Evolutionary conservation across 768 basidiomycete genomes (phyloP).

Genomic region (Rhizopogon vinicolor): DNA sequence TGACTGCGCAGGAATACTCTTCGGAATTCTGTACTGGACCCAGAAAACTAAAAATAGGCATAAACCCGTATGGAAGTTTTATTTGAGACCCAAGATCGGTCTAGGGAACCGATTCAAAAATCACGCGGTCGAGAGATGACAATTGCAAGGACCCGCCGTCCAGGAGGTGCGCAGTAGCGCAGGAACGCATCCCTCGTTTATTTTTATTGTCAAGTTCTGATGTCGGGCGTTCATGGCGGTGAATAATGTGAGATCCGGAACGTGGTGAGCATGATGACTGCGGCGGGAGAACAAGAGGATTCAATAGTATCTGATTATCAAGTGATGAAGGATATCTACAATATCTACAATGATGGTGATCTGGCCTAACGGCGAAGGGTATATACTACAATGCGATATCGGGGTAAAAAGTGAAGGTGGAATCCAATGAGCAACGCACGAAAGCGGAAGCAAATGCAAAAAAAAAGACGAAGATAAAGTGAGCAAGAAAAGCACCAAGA

Average conservation of each 20-base stretch:
- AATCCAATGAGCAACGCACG: not conserved
- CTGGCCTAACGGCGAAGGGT: not conserved
- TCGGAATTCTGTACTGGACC: too few species aligned
- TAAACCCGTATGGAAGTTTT: too few species aligned
- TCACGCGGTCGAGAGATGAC: too few species aligned
- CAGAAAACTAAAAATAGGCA: too few species aligned
- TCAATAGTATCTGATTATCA: not conserved
- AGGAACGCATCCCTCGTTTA: not conserved
- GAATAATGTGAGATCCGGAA: not conserved
- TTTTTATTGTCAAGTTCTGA: not conserved
- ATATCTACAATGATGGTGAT: not conserved
- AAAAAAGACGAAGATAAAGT: not conserved
- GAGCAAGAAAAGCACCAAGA: not conserved
- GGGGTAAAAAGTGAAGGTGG: constrained; percentile 1
- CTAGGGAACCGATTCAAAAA: too few species aligned
- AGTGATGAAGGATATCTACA: not conserved
- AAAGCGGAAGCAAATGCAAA: not conserved
- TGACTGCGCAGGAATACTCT: too few species aligned
- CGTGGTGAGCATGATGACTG: too few species aligned
- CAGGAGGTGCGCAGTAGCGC: not conserved
- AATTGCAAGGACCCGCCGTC: not conserved
- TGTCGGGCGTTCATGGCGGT: not conserved
- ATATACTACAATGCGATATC: not conserved
- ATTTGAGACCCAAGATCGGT: too few species aligned
- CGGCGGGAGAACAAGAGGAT: not conserved